A percentile compares a stretch with the other conserved stretches of the same genome.
phyloP scores from a whole-genome alignment of 1,139 yeast genomes.

The Saccharomyces uvarum region DNA sequence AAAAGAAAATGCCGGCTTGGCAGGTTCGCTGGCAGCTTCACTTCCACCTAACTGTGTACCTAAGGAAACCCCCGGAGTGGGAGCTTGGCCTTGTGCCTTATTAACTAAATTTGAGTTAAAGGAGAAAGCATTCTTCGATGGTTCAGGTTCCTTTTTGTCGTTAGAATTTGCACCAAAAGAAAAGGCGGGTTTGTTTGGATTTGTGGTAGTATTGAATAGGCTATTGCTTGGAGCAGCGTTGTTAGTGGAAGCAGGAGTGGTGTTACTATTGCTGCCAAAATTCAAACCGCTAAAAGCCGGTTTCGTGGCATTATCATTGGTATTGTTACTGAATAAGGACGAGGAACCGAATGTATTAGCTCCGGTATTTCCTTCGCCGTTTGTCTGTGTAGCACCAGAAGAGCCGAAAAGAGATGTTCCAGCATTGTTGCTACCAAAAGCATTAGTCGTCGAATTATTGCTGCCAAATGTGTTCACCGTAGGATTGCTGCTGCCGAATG shows the following conservation, averaged over 20 bases:
- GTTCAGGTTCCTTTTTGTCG: constrained; percentile 14
- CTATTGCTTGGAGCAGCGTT: neutral
- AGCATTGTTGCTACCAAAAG: constrained; percentile 8
- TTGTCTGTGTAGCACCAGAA: neutral
- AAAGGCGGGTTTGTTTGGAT: constrained; percentile 9
- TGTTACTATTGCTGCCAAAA: constrained; percentile 1
- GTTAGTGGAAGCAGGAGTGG: constrained; percentile 3
- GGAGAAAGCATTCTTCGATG: constrained; percentile 21
- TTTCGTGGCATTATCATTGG: constrained; percentile 8
- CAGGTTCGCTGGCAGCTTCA: constrained; percentile 16
- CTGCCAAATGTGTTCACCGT: constrained; percentile 12
- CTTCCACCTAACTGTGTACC: constrained; percentile 16
- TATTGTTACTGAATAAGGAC: neutral
- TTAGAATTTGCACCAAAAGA: constrained; percentile 10
- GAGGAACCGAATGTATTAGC: neutral
- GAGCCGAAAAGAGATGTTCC: neutral
- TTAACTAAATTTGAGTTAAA: constrained; percentile 15
- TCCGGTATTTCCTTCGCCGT: neutral
- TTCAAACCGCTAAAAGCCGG: constrained; percentile 21
- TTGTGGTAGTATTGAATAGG: constrained; percentile 9
- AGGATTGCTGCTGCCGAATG: constrained; percentile 3
- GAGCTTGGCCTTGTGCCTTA: constrained; percentile 14
- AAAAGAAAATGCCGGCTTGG: constrained; percentile 6
- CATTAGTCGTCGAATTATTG: constrained; percentile 4
- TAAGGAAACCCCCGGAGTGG: constrained; percentile 24